Evolutionary conservation across 1,284 basidiomycete genomes (phyloP).

Genomic region (Ustilago sp.): DNA sequence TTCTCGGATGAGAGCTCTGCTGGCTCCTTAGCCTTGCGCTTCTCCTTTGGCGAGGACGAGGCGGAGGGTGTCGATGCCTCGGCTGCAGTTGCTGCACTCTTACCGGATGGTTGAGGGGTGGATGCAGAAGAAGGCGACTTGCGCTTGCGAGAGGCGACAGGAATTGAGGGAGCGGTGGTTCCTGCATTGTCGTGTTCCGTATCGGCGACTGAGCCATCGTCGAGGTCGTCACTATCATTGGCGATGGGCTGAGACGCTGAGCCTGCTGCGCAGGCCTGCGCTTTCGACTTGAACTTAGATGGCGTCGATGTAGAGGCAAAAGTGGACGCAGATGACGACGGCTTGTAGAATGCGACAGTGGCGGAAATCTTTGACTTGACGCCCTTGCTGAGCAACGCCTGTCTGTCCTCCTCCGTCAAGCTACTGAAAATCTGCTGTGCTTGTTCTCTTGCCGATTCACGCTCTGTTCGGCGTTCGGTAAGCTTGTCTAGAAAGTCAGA

Average conservation of each 20-base stretch:
- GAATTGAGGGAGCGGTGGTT: constrained; percentile 23
- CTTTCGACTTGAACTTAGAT: constrained; percentile 5
- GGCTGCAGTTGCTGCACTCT: constrained; percentile 16
- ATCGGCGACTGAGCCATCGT: constrained; percentile 38
- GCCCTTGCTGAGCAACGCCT: constrained; percentile 49
- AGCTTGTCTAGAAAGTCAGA: constrained; percentile 78
- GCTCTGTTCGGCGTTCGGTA: constrained; percentile 76
- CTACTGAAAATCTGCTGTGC: constrained; percentile 40
- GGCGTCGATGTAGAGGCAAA: constrained; percentile 13
- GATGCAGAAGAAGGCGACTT: constrained; percentile 34
- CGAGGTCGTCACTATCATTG: constrained; percentile 40
- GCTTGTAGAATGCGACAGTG: constrained; percentile 19
- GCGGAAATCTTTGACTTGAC: constrained; percentile 40
- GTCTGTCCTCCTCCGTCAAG: constrained; percentile 41
- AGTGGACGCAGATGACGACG: not conserved
- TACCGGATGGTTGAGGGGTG: constrained; percentile 27
- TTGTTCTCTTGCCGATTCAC: constrained; percentile 74
- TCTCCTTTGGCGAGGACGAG: constrained; percentile 46
- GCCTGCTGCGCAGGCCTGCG: constrained; percentile 2
- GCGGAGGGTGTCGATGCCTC: constrained; percentile 28
- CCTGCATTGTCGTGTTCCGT: constrained; percentile 16
- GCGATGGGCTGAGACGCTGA: constrained; percentile 26
- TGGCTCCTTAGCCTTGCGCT: constrained; percentile 49
- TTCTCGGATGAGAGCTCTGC: constrained; percentile 50
- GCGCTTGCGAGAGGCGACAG: constrained; percentile 25